Conservation (phyloP, 306 rosid species). For the Lablab purpureus region DNA sequence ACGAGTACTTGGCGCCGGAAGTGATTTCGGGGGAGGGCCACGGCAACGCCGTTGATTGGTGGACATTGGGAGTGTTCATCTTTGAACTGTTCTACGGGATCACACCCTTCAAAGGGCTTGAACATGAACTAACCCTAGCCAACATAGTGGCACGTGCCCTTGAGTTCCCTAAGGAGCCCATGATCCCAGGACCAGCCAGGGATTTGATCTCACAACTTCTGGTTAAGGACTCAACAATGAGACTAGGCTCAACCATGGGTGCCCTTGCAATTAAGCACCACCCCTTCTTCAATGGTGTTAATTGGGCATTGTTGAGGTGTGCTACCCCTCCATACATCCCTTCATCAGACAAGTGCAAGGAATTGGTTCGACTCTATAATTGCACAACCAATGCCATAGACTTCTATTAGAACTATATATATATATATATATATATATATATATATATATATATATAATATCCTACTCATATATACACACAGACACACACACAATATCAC, state of each 20-base stretch:
- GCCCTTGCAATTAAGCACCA: constrained; percentile 69
- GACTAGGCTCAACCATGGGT: constrained; percentile 74
- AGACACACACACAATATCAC: background rate
- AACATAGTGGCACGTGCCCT: constrained; percentile 82
- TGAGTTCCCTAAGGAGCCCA: constrained; percentile 75
- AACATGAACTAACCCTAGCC: constrained; percentile 74
- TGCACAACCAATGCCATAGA: constrained; percentile 43
- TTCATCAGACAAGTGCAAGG: constrained; percentile 43
- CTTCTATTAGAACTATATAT: constrained; percentile 42
- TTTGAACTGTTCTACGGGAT: constrained; percentile 73
- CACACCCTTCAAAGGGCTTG: constrained; percentile 75
- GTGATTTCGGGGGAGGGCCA: constrained; percentile 78
- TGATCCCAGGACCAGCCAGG: constrained; percentile 54
- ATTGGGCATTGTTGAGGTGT: constrained; percentile 84
- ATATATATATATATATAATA: no score
- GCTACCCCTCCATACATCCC: constrained; percentile 69
- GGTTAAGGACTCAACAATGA: constrained; percentile 70
- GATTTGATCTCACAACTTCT: constrained; percentile 68
- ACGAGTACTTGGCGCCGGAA: constrained; percentile 73
- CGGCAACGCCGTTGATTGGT: constrained; percentile 88
- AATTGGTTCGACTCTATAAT: constrained; percentile 16
- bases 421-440: background rate
- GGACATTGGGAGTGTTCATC: constrained; percentile 73
- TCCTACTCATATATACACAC: background rate
- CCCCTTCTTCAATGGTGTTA: constrained; percentile 68